phyloP scores from a whole-genome alignment of 306 rosid species.

The Glycine soja region DNA sequence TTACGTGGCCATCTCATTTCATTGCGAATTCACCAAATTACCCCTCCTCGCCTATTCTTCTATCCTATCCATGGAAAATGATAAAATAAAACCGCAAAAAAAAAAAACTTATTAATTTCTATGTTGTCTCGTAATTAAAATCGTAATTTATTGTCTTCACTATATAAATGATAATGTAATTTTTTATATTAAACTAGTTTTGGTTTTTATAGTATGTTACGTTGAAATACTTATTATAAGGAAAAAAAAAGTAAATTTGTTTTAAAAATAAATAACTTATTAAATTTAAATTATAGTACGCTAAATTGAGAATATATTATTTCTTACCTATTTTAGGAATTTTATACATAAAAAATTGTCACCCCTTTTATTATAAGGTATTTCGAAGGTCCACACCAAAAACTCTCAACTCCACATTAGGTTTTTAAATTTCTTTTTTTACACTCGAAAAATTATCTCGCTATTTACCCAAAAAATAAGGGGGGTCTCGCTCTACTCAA shows the following conservation, averaged over 20 bases:
- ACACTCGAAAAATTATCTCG: background rate
- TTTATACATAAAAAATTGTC: background rate
- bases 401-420: slow-evolving; percentile 8
- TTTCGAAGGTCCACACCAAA: background rate
- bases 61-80: background rate
- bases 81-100: background rate
- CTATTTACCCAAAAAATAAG: background rate
- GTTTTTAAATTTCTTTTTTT: background rate
- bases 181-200: background rate
- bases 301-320: background rate
- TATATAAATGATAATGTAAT: background rate
- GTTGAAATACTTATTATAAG: background rate
- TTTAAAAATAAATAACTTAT: background rate
- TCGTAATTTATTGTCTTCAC: background rate
- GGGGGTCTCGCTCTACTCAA: background rate
- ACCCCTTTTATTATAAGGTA: background rate
- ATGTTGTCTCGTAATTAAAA: background rate
- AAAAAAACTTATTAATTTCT: background rate
- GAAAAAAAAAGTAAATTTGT: background rate
- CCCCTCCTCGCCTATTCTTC: slow-evolving; percentile 38
- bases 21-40: slow-evolving; percentile 43
- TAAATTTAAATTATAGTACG: background rate
- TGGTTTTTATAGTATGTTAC: background rate
- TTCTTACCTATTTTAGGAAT: background rate
- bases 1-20: slow-evolving; percentile 21